phyloP scores from a whole-genome alignment of 2,329 filamentous ascomycete species.

The Ophioceras dolichostomum region DNA sequence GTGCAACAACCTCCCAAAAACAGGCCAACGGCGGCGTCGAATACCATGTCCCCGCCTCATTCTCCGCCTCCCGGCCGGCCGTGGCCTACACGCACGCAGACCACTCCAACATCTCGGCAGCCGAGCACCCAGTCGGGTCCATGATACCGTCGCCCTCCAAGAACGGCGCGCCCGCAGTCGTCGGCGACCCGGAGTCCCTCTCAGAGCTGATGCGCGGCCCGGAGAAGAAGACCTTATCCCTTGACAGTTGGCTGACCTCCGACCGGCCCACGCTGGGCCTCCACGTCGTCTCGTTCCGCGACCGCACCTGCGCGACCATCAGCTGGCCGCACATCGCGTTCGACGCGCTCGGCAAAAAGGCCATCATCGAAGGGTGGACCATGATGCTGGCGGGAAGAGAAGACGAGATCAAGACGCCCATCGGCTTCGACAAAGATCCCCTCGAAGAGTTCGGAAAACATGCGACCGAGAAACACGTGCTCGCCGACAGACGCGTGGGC shows the following conservation, averaged over 20 bases:
- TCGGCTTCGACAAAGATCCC: conserved; percentile 16
- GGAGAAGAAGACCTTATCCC: background rate
- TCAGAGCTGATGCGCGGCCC: conserved; percentile 9
- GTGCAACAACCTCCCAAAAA: no score
- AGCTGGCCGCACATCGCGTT: conserved; percentile 28
- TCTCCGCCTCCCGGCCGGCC: conserved; percentile 19
- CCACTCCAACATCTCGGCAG: conserved; percentile 17
- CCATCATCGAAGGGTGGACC: conserved; percentile 27
- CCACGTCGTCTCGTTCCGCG: conserved; percentile 28
- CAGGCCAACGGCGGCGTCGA: background rate
- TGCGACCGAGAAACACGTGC: conserved; percentile 9
- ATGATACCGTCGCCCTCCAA: conserved; percentile 14
- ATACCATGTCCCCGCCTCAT: conserved; percentile 24
- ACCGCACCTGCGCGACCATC: conserved; percentile 28
- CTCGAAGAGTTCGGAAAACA: conserved; percentile 12
- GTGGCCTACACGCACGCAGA: conserved; percentile 20
- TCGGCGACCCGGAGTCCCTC: conserved; percentile 15
- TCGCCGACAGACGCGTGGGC: conserved; percentile 9
- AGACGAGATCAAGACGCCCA: conserved; percentile 18
- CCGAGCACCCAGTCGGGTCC: conserved; percentile 21
- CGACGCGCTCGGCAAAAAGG: conserved; percentile 26
- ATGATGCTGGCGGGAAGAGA: conserved; percentile 22
- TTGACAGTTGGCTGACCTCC: conserved; percentile 21
- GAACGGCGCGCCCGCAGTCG: conserved; percentile 12
- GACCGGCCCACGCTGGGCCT: conserved; percentile 28